A percentile compares a stretch with the other conserved stretches of the same genome.
These are phyloP conservation scores for Trichopus zeylanicus DNA, from an alignment of 116 monocot species.

Conservation along the genomic window DNA sequence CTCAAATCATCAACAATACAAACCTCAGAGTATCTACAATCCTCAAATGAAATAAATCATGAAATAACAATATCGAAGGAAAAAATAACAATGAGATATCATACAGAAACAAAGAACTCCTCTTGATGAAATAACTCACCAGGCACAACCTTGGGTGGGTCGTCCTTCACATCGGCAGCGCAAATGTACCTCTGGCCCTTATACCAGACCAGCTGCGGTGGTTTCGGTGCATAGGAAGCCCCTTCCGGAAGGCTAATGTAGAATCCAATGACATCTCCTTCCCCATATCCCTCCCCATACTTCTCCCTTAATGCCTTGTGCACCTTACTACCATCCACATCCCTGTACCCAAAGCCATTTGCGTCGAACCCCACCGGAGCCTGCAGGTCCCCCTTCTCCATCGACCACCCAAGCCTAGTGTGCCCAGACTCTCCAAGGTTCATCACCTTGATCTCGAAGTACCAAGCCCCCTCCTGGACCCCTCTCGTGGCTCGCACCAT, in stretches of 20 bases:
- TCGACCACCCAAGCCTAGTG: slow-evolving; percentile 80
- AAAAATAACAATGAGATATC: neutral
- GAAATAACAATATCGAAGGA: neutral
- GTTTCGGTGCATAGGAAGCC: slow-evolving; percentile 54
- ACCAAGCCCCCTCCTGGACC: slow-evolving; percentile 75
- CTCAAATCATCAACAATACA: no score
- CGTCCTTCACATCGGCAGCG: slow-evolving; percentile 61
- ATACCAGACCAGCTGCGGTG: slow-evolving; percentile 56
- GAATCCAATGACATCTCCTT: slow-evolving; percentile 93
- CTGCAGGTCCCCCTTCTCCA: slow-evolving; percentile 88
- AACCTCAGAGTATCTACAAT: no score
- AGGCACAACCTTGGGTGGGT: slow-evolving; percentile 62
- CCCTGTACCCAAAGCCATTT: slow-evolving; percentile 80
- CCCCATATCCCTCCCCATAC: slow-evolving; percentile 72
- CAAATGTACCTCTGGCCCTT: slow-evolving; percentile 75
- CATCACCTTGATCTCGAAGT: slow-evolving; percentile 72
- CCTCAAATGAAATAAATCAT: no score
- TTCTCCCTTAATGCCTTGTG: slow-evolving; percentile 79
- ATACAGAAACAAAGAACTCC: neutral
- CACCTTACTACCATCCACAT: slow-evolving; percentile 83
- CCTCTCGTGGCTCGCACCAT: slow-evolving; percentile 96
- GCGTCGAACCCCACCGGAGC: slow-evolving; percentile 90
- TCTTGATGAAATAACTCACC: slow-evolving; percentile 57
- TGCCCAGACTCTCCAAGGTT: slow-evolving; percentile 74
- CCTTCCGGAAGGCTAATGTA: slow-evolving; percentile 88